Base-by-base conservation (phyloP, 1,139 yeast genomes). In the Meyerozyma elateridarum region DNA sequence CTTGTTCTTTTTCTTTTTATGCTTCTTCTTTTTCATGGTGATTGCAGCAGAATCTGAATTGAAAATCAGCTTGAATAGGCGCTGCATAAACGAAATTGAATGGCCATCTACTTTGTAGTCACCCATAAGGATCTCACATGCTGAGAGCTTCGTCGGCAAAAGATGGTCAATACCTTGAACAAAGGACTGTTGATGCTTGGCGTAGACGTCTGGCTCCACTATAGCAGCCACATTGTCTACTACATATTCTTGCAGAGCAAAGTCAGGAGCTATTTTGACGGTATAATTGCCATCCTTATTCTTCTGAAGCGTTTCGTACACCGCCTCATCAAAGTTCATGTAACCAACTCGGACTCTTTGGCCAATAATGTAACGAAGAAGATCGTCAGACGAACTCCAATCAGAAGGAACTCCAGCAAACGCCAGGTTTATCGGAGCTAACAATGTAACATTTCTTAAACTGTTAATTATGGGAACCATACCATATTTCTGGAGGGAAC, bases 401-500 rank as follows among this genome's bases (percentile, higher is more conserved):
- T 40, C 42, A 25, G 36, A 18, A 5, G 34, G 44, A 2, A 39
- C 39, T 15, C 43, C 49, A 11, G 61, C 66, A 55, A 84, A 88
- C 1, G 96, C 96, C 46, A 83, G 78, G 56, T 89, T 87, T 13
- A 85, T 72, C 0, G 97, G 96, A 0, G 96, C 96, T 29, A 87
- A 54, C 13, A 89, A 59, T 0, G 97, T 87, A 33, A 81, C 71
- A 51, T 88, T 83, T 22, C 65, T 61, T 39, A 83, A 56, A 22
- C 63, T 61, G 52, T 87, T 89, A 31, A 91, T 55, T 20, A 61
- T 56, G 1, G 94, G 93, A 1, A 91, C 64, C 39, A 84, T 59
- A 8, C 82, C 93, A 29, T 70, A 64, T 31, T 72, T 60, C 51
- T 89, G 96, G 3, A 89, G 47, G 17, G 76, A 61, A 30, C 79